Evolutionary conservation across 2,329 filamentous ascomycete genomes (phyloP), one percentile per base, ranked within the genome.

Genomic region (Mollisia scopiformis): DNA sequence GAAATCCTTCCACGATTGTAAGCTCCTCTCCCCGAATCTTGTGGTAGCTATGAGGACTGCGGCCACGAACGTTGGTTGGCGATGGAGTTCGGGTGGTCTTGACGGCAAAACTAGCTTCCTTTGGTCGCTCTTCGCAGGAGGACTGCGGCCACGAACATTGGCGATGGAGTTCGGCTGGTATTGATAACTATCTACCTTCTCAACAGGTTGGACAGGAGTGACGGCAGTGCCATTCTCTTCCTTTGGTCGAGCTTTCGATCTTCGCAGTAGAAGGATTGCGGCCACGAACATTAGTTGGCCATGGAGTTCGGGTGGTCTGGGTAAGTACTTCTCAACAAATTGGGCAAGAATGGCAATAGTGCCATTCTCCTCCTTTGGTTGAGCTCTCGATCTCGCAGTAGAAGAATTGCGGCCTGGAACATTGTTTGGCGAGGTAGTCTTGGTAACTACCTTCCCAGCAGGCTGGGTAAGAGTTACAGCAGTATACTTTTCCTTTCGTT

Each of bases 211-310:
- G 27, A 31, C 3, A 27, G 49, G 6, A 51, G 39, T 16, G 21
- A 23, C 6, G n/a, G 46, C 27, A 27, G 21, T 23, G 16, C 46
- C 35, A 31, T 37, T 16, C 2, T 50, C 55, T 39, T n/a, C 46
- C 21, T 51, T 49, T 14, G 43, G 50, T 19, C 52, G 52, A 27
- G 61, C 56, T 21, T 57, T 55, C 3, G 51, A 37, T n/a, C n/a
- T n/a, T n/a, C n/a, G n/a, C n/a, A n/a, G n/a, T 16, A 6, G 43
- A 23, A 23, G 10, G 25, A 8, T n/a, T 21, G 10, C 23, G 39
- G n/a, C n/a, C 39, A 21, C 6, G n/a, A 43, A 19, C 21, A 19
- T 10, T 43, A 10, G n/a, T 2, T 21, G 39, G 3, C n/a, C n/a
- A 43, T n/a, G 39, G 6, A 6, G 39, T 5, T 21, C 6, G n/a